Evolutionary conservation across 306 rosid genomes (phyloP).

Genomic region (Sicyos baderoa): DNA sequence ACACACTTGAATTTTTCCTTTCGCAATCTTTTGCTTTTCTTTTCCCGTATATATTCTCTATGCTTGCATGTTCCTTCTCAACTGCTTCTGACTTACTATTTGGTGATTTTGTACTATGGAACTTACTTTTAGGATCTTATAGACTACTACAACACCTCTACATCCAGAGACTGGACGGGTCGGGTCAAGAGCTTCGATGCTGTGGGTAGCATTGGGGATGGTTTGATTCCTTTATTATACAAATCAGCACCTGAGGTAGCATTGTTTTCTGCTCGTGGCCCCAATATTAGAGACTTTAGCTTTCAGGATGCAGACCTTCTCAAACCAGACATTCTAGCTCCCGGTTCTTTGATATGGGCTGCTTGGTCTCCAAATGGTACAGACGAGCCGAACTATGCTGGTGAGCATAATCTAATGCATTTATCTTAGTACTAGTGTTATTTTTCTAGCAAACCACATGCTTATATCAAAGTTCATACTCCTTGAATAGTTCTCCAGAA

Average conservation of each 20-base stretch:
- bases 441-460: slow-evolving; percentile 1
- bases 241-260: slow-evolving; percentile 99
- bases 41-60: slow-evolving; percentile 13
- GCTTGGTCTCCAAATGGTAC: slow-evolving; percentile 99
- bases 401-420: slow-evolving; percentile 30
- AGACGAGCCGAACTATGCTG: slow-evolving; percentile 83
- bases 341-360: slow-evolving; percentile 97
- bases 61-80: slow-evolving; percentile 11
- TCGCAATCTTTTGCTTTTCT: slow-evolving; percentile 4
- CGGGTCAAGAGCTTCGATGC: slow-evolving; percentile 81
- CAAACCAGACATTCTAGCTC: slow-evolving; percentile 95
- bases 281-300: slow-evolving; percentile 83
- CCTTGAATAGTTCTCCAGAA: neutral
- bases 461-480: neutral
- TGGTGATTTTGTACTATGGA: slow-evolving; percentile 24
- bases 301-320: slow-evolving; percentile 97
- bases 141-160: slow-evolving; percentile 74
- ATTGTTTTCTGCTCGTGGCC: slow-evolving; percentile 87
- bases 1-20: neutral
- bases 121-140: slow-evolving; percentile 65
- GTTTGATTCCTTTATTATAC: slow-evolving; percentile 79
- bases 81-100: slow-evolving; percentile 1
- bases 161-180: slow-evolving; percentile 96
- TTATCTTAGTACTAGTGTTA: neutral
- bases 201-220: slow-evolving; percentile 76